These are phyloP conservation scores for Ogataea hybrid DNA, from an alignment of 1,139 yeast species.

Conservation along the genomic window DNA sequence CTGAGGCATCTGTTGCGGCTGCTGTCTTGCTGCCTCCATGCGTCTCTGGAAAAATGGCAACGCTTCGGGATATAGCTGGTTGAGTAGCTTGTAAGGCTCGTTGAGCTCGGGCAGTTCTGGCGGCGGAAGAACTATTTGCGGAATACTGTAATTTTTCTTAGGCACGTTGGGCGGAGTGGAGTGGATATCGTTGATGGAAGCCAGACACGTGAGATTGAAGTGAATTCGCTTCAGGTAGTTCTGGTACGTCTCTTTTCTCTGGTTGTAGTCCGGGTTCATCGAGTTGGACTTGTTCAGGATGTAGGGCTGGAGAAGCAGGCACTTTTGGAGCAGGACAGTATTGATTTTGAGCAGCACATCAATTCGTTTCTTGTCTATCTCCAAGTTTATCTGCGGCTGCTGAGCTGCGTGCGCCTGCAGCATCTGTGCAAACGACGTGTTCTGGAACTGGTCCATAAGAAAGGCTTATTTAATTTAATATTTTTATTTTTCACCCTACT, in stretches of 20 bases:
- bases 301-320: slow-evolving; percentile 32
- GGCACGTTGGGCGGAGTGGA: slow-evolving; percentile 35
- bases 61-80: slow-evolving; percentile 56
- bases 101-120: slow-evolving; percentile 54
- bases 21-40: slow-evolving; percentile 43
- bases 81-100: slow-evolving; percentile 45
- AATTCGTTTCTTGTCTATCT: slow-evolving; percentile 43
- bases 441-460: slow-evolving; percentile 9
- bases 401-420: slow-evolving; percentile 28
- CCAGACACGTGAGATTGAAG: slow-evolving; percentile 51
- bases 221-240: slow-evolving; percentile 52
- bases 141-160: slow-evolving; percentile 42
- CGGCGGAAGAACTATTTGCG: slow-evolving; percentile 53
- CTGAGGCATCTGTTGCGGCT: slow-evolving; percentile 23
- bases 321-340: slow-evolving; percentile 50
- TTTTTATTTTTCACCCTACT: background rate
- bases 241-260: slow-evolving; percentile 45
- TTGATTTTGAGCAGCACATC: slow-evolving; percentile 52
- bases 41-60: slow-evolving; percentile 47
- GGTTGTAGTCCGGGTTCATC: slow-evolving; percentile 22
- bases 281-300: slow-evolving; percentile 30
- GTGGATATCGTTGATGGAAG: slow-evolving; percentile 51
- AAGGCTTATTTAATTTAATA: background rate
- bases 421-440: slow-evolving; percentile 18
- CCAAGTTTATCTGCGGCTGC: slow-evolving; percentile 27